Base-by-base conservation (phyloP, 345 rosid genomes). In the Atalantia buxifolia region DNA sequence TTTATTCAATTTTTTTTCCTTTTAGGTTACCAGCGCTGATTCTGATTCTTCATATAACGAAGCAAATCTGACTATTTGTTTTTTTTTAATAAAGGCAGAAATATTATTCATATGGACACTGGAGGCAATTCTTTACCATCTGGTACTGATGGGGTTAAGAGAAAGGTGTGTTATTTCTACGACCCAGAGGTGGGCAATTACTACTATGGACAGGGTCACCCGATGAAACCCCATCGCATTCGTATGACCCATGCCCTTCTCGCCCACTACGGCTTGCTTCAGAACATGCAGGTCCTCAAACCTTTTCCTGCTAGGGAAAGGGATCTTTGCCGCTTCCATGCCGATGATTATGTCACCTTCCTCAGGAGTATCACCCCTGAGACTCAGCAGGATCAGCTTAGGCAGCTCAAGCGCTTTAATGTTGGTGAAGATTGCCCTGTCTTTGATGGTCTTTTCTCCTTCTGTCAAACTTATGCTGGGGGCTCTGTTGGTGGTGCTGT, bases 401-500 rank as follows among this genome's bases (percentile, higher is more conserved):
- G 90, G 79, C 92, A 87, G 66, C 91, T 87, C 66, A 89, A 86
- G 84, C 84, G 90, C 66, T 89, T 89, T 81, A 89, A 89, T 71
- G 91, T 89, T 9, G 92, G 92, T 5, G 92, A 89, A 78, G 92
- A 89, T 77, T 89, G 92, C 60, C 92, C 92, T 2, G 92, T 89
- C 62, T 89, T 89, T 72, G 92, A 89, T 71, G 92, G 92, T 48
- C 89, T 89, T 7, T 88, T 82, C 75, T 85, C 92, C 53, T 89
- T 89, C 77, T 89, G 92, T 69, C 91, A 87, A 76, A 86, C 92
- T 79, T 89, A 86, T 76, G 92, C 92, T 0, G 92, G 92, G 42
- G 92, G 92, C 36, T 89, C 92, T 3, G 88, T 89, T 75, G 89
- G 89, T 56, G 90, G 92, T 12, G 88, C 92, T 19, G 92, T 87